Percentiles rank a stretch among this genome's conserved stretches.
phyloP scores from a whole-genome alignment of 202 grass and related monocot genomes.

The Bolboschoenoplectus hybrid region DNA sequence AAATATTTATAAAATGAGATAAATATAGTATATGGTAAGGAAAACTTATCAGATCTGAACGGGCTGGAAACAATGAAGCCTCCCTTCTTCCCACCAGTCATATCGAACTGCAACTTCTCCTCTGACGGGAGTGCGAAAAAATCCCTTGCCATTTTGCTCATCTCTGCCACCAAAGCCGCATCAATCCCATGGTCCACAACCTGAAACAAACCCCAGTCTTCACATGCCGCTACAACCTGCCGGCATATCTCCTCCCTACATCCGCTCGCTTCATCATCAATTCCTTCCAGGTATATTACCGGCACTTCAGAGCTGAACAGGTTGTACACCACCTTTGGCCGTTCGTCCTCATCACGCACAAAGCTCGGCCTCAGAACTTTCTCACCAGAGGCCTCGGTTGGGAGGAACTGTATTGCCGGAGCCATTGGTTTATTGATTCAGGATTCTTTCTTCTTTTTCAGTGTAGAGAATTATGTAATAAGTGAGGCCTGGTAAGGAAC shows the following conservation, averaged over 20 bases:
- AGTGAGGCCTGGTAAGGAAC: not conserved
- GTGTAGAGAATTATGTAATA: not conserved
- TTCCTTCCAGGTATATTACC: slow-evolving; percentile 65
- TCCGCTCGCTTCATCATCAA: slow-evolving; percentile 47
- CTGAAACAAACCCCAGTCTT: slow-evolving; percentile 94
- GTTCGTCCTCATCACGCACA: slow-evolving; percentile 81
- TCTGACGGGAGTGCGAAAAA: slow-evolving; percentile 78
- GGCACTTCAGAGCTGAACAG: slow-evolving; percentile 75
- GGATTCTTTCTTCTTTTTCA: not conserved
- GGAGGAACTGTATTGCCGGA: slow-evolving; percentile 52
- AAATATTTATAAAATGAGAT: not conserved
- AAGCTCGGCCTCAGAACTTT: slow-evolving; percentile 59
- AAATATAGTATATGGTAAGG: not conserved
- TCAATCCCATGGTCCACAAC: slow-evolving; percentile 86
- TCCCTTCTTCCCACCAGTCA: slow-evolving; percentile 92
- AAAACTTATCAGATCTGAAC: slow-evolving; percentile 55
- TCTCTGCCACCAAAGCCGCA: slow-evolving; percentile 47
- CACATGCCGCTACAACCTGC: slow-evolving; percentile 60
- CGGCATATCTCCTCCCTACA: slow-evolving; percentile 55
- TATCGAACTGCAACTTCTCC: slow-evolving; percentile 78
- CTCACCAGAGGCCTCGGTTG: slow-evolving; percentile 47
- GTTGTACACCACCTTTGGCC: slow-evolving; percentile 84
- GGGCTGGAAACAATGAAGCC: slow-evolving; percentile 93
- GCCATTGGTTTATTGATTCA: slow-evolving; percentile 38
- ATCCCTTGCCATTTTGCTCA: slow-evolving; percentile 51